phyloP scores from a whole-genome alignment of 768 basidiomycete species.

The Dacryopinax spathularia region DNA sequence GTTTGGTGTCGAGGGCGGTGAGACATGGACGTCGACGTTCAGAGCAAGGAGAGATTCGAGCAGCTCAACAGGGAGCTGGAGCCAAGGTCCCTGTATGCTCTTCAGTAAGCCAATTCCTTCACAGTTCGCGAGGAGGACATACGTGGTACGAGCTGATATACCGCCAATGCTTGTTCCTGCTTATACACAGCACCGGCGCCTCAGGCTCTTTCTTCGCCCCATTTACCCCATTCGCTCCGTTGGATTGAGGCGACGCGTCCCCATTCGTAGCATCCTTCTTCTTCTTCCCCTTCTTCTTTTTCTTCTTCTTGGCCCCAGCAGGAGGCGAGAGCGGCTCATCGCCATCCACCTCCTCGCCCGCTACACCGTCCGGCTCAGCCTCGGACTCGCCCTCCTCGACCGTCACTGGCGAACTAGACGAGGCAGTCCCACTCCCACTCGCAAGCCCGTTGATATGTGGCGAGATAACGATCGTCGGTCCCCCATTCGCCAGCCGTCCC shows the following conservation, averaged over 20 bases:
- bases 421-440: too few species aligned
- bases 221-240: constrained; percentile 16
- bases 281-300: constrained; percentile 10
- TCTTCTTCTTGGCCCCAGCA: constrained; percentile 10
- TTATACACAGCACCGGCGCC: constrained; percentile 65
- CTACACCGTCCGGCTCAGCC: neutral
- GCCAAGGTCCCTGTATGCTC: constrained; percentile 66
- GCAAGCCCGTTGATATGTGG: neutral
- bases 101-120: neutral
- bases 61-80: constrained; percentile 73
- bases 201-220: constrained; percentile 41
- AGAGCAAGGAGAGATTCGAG: constrained; percentile 67
- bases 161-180: constrained; percentile 87
- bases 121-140: constrained; percentile 8
- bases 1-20: constrained; percentile 26
- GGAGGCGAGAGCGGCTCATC: constrained; percentile 17
- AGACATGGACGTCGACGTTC: constrained; percentile 50
- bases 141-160: constrained; percentile 88
- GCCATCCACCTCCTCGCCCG: neutral
- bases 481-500: neutral
- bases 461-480: neutral
- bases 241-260: constrained; percentile 16
- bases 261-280: neutral
- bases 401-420: neutral
- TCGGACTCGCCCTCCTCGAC: neutral